phyloP scores from a whole-genome alignment of 2,329 filamentous ascomycete species.

The Ilyonectria robusta region DNA sequence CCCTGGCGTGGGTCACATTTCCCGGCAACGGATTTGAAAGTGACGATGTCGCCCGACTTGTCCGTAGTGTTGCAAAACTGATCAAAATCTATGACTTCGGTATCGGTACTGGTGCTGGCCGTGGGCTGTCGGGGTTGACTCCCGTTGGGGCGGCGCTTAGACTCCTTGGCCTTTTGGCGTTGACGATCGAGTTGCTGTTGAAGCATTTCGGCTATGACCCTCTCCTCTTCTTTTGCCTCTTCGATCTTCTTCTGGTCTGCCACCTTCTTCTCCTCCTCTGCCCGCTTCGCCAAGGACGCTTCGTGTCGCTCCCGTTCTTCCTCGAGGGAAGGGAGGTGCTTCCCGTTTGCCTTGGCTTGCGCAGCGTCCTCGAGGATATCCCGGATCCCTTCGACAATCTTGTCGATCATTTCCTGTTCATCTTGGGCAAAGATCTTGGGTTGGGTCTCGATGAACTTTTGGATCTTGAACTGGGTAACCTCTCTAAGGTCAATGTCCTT shows the following conservation, averaged over 20 bases:
- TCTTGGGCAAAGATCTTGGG: conserved; percentile 67
- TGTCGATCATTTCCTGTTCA: conserved; percentile 73
- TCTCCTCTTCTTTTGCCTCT: conserved; percentile 77
- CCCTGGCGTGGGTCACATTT: conserved; percentile 77
- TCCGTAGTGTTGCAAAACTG: conserved; percentile 76
- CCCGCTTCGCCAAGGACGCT: conserved; percentile 75
- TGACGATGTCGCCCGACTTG: conserved; percentile 72
- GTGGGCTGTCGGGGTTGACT: conserved; percentile 44
- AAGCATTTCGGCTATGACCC: conserved; percentile 78
- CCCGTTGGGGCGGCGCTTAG: conserved; percentile 67
- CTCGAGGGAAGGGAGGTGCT: conserved; percentile 86
- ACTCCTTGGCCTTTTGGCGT: conserved; percentile 74
- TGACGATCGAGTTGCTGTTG: conserved; percentile 80
- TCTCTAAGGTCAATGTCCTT: conserved; percentile 78
- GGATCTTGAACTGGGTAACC: conserved; percentile 79
- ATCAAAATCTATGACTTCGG: conserved; percentile 72
- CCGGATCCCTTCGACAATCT: conserved; percentile 78
- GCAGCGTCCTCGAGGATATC: conserved; percentile 90
- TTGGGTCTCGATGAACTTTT: conserved; percentile 72
- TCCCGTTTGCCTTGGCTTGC: conserved; percentile 79
- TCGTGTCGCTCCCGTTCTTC: conserved; percentile 90
- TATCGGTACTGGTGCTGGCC: conserved; percentile 46
- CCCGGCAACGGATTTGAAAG: conserved; percentile 80
- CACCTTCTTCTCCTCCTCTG: conserved; percentile 67
- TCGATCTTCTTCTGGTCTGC: conserved; percentile 68